Percentiles rank a stretch among this genome's conserved stretches.
Conservation (phyloP, 257 asterid species). For the Lavandula angustifolia region DNA sequence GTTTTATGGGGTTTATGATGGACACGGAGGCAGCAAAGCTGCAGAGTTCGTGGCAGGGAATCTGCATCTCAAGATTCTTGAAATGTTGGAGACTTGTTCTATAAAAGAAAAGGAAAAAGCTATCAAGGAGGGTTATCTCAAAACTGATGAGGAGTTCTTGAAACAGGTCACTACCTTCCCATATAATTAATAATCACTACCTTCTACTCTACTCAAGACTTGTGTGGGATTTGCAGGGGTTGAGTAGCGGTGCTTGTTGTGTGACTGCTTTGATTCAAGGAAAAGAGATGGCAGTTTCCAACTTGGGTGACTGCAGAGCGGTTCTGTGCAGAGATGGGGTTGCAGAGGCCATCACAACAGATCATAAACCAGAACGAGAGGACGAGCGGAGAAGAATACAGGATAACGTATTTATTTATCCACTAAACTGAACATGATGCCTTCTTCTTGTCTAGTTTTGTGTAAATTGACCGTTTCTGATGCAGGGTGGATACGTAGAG, state of each 20-base stretch:
- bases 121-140: slow-evolving; percentile 56
- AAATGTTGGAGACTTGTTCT: slow-evolving; percentile 48
- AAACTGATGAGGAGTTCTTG: slow-evolving; percentile 84
- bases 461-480: not conserved
- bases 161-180: slow-evolving; percentile 59
- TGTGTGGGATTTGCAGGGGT: slow-evolving; percentile 44
- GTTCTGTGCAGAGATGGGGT: slow-evolving; percentile 55
- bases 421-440: slow-evolving; percentile 1
- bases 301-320: slow-evolving; percentile 87
- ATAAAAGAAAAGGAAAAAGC: slow-evolving; percentile 54
- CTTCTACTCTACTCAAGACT: too few species aligned
- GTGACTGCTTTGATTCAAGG: slow-evolving; percentile 80
- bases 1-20: slow-evolving; percentile 92
- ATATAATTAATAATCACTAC: too few species aligned
- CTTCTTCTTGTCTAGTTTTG: not conserved
- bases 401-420: slow-evolving; percentile 50
- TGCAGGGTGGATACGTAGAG: slow-evolving; percentile 83
- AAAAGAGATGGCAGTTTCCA: slow-evolving; percentile 60
- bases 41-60: slow-evolving; percentile 77
- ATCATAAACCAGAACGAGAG: slow-evolving; percentile 67
- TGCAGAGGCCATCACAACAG: slow-evolving; percentile 68
- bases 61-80: slow-evolving; percentile 62
- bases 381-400: slow-evolving; percentile 75
- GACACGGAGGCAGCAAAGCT: slow-evolving; percentile 92
- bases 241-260: slow-evolving; percentile 77